Conservation (phyloP, 352 stramenopile genomes). For the Phytophthora colocasiae region DNA sequence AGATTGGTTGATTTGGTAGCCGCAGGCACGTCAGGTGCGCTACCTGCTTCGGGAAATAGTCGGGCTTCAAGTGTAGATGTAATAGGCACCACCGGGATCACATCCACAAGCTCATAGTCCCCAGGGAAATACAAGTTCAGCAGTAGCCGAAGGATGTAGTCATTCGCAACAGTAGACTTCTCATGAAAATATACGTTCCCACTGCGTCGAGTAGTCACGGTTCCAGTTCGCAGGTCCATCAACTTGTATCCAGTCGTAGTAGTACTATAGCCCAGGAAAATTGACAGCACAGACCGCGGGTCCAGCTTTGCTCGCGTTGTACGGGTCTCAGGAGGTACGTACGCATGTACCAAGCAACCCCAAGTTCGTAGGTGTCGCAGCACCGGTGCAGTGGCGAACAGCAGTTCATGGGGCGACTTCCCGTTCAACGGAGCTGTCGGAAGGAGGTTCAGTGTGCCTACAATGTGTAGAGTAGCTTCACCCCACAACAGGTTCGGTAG, state of each 20-base stretch:
- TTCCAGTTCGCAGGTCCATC: conserved; percentile 13
- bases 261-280: conserved; percentile 13
- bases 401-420: conserved; percentile 21
- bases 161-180: conserved; percentile 4
- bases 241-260: conserved; percentile 30
- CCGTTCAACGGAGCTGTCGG: conserved; percentile 1
- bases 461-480: conserved; percentile 9
- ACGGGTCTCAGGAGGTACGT: conserved; percentile 3
- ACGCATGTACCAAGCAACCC: conserved; percentile 23
- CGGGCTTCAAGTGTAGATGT: neutral
- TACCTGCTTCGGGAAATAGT: conserved; percentile 3
- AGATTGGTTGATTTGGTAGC: no score
- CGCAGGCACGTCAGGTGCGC: neutral
- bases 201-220: conserved; percentile 14
- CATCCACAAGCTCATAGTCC: conserved; percentile 2
- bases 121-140: conserved; percentile 7
- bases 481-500: conserved; percentile 24
- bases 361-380: conserved; percentile 16
- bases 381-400: conserved; percentile 16
- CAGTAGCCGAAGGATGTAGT: conserved; percentile 15
- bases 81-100: conserved; percentile 11
- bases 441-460: conserved; percentile 23
- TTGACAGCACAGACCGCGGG: conserved; percentile 3
- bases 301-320: conserved; percentile 10
- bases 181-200: conserved; percentile 20